Percentiles rank a stretch among this genome's conserved stretches.
phyloP scores from a whole-genome alignment of 2,329 filamentous ascomycete species.

The Diplodia sapinea region DNA sequence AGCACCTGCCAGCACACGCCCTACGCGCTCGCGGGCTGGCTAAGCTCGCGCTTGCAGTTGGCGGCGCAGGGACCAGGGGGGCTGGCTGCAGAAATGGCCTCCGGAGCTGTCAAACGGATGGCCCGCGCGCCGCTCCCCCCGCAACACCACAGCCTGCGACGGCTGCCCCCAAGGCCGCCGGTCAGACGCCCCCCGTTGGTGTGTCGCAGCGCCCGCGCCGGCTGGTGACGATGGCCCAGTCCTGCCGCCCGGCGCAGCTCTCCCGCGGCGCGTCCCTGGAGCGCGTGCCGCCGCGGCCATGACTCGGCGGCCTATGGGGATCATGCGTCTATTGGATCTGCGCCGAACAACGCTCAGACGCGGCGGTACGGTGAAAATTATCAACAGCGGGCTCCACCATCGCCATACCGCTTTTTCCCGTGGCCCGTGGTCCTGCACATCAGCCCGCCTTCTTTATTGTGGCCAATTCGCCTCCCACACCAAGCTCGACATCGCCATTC shows the following conservation, averaged over 20 bases:
- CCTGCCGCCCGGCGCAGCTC: background rate
- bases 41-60: constrained; percentile 8
- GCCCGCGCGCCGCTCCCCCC: constrained; percentile 10
- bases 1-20: constrained; percentile 18
- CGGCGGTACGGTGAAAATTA: constrained; percentile 21
- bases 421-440: constrained; percentile 26
- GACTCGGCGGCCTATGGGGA: constrained; percentile 16
- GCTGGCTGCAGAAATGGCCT: background rate
- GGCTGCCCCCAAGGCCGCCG: background rate
- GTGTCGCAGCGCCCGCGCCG: background rate
- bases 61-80: constrained; percentile 12
- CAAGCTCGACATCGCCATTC: constrained; percentile 13
- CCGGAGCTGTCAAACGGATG: constrained; percentile 9
- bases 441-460: constrained; percentile 20
- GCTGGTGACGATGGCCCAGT: background rate
- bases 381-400: constrained; percentile 28
- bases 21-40: constrained; percentile 4
- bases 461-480: constrained; percentile 6
- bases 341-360: too few relatives aligned
- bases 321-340: constrained; percentile 6
- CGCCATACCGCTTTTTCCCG: constrained; percentile 26
- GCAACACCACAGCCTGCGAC: constrained; percentile 21
- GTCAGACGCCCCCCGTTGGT: constrained; percentile 10
- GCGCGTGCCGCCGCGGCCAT: constrained; percentile 18
- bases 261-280: constrained; percentile 1